Evolutionary conservation across 495 filamentous ascomycete species (phyloP), one percentile per base, ranked within the genome.

Genomic region (Trichoderma orchidacearum): DNA sequence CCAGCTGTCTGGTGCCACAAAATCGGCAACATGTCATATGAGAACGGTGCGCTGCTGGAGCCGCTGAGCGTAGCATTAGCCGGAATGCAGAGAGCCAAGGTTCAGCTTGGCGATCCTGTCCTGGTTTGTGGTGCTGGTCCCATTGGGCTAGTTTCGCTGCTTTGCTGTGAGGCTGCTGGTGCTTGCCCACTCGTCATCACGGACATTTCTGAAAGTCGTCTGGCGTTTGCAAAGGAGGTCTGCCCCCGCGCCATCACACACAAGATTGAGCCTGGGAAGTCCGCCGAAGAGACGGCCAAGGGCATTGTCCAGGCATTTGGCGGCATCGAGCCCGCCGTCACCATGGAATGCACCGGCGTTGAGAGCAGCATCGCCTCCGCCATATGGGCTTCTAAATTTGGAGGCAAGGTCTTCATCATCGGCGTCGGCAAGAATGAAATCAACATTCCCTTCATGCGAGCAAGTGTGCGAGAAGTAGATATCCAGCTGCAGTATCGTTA

Each of bases 401-500:
- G 90, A 56, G 90, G 90, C 56, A 93, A 91, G 74, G 90, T 96
- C 31, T 95, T 95, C 63, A 83, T 95, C 48, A 90, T 93, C 61
- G 90, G 90, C 27, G 90, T 95, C 2, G 90, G 90, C 60, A 93
- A 86, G 82, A 89, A 89, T 64, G 89, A 95, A 80, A 90, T 95
- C 77, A 86, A 81, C 65, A 85, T 95, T 60, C 90, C 90, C 34
- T 96, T 95, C 71, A 95, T 95, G 89, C 77, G 89, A 60, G 75
- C 88, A 30, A 90, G 85, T 64, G 92, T 89, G 13, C 80, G 88
- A 63, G 92, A 97, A 73, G 84, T 97, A 63, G 92, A 96, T 68
- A 71, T 97, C 56, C 86, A 91, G 73, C 94, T 95, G 72, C 92
- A 96, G 76, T 96, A 97, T 73, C 81, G 92, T 55, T 96, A 96